These are phyloP conservation scores for Casuarina equisetifolia DNA, from an alignment of 306 rosid species.

Conservation along the genomic window DNA sequence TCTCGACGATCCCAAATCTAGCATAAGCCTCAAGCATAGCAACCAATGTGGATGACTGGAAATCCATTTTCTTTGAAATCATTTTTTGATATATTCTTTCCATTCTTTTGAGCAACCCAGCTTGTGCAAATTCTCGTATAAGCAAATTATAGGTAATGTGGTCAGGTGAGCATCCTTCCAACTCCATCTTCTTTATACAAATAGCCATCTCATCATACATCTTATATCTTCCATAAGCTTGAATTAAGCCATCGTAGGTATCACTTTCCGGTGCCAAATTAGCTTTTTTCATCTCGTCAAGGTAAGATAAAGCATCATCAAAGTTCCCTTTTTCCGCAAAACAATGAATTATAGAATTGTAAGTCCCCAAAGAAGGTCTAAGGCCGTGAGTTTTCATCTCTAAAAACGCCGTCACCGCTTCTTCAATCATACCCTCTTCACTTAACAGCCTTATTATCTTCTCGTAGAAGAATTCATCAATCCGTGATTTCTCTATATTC, in stretches of 20 bases:
- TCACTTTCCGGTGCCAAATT: constrained; percentile 45
- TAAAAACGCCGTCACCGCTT: constrained; percentile 43
- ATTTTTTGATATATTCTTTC: constrained; percentile 55
- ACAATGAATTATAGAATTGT: constrained; percentile 57
- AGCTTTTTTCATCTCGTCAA: constrained; percentile 57
- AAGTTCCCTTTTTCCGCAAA: constrained; percentile 50
- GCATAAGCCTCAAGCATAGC: constrained; percentile 73
- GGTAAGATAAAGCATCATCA: constrained; percentile 40
- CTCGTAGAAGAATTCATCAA: constrained; percentile 52
- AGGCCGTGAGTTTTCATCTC: constrained; percentile 55
- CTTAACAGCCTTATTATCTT: constrained; percentile 49
- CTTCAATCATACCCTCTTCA: constrained; percentile 59
- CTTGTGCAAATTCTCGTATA: constrained; percentile 60
- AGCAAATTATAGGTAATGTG: constrained; percentile 66
- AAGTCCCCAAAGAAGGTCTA: constrained; percentile 44
- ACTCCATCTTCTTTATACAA: constrained; percentile 64
- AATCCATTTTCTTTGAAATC: constrained; percentile 56
- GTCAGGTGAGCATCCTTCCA: constrained; percentile 57
- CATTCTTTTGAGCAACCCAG: constrained; percentile 60
- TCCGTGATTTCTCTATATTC: constrained; percentile 53
- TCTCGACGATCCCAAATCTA: constrained; percentile 59
- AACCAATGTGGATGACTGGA: constrained; percentile 58
- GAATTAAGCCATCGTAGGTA: constrained; percentile 61
- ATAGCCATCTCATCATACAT: constrained; percentile 69
- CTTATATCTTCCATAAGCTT: constrained; percentile 63